Evolutionary conservation across 2,329 filamentous ascomycete species (phyloP).

Genomic region (Coniochaeta hoffmannii): DNA sequence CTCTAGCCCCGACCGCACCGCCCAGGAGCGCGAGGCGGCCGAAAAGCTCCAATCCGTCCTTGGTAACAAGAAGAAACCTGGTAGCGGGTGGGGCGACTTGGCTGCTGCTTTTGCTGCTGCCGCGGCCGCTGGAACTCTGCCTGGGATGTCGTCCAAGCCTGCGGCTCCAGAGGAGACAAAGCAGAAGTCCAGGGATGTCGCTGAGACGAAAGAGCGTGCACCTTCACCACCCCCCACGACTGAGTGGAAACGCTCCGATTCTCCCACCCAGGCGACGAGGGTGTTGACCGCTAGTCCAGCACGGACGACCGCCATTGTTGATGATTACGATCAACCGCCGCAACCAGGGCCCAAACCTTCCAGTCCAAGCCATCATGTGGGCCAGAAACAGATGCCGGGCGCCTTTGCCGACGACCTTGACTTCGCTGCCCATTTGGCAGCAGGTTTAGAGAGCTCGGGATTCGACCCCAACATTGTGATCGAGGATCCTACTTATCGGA

Average conservation of each 20-base stretch:
- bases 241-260: constrained; percentile 2
- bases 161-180: neutral
- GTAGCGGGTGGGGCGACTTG: constrained; percentile 44
- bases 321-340: constrained; percentile 37
- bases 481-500: constrained; percentile 55
- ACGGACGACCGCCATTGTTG: constrained; percentile 21
- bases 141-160: neutral
- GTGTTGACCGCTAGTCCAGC: neutral
- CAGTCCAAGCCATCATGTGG: constrained; percentile 27
- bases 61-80: constrained; percentile 10
- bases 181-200: neutral
- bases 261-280: too few relatives aligned
- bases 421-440: constrained; percentile 63
- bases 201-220: constrained; percentile 9
- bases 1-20: constrained; percentile 8
- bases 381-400: constrained; percentile 48
- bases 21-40: constrained; percentile 14
- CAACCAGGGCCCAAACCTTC: constrained; percentile 50
- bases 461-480: constrained; percentile 67
- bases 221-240: constrained; percentile 4
- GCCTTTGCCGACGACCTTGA: constrained; percentile 60
- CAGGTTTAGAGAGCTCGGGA: constrained; percentile 59
- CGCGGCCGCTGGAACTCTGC: constrained; percentile 11
- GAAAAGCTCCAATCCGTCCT: neutral
- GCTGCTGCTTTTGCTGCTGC: constrained; percentile 40